Evolutionary conservation across 129 eudicot species (phyloP).

Genomic region (Pseudognaphalium luteoalbum): DNA sequence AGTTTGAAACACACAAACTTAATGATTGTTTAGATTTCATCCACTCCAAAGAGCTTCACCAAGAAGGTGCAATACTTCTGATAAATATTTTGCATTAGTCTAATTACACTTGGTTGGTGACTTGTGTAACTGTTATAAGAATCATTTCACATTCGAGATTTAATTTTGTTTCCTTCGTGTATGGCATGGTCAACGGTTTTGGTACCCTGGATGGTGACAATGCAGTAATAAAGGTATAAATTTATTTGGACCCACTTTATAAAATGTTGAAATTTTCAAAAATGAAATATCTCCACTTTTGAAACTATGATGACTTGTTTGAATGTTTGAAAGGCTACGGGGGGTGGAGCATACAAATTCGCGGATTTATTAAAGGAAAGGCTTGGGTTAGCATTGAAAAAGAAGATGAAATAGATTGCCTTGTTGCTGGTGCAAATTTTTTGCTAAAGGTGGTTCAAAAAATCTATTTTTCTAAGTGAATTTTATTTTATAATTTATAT

Average conservation of each 20-base stretch:
- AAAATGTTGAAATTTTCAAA: too few species aligned
- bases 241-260: too few species aligned
- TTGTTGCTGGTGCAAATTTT: constrained; percentile 95
- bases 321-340: constrained; percentile 84
- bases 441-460: constrained; percentile 69
- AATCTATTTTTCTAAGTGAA: too few species aligned
- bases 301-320: constrained; percentile 17
- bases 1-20: constrained; percentile 83
- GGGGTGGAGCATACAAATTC: constrained; percentile 97
- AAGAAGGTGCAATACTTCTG: constrained; percentile 47
- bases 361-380: constrained; percentile 88
- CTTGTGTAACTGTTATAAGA: not conserved
- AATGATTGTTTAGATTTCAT: constrained; percentile 89
- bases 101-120: not conserved
- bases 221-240: too few species aligned
- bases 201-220: too few species aligned
- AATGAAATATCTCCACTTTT: not conserved
- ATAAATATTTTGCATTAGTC: too few species aligned
- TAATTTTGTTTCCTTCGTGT: not conserved
- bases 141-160: constrained; percentile 4
- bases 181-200: constrained; percentile 14
- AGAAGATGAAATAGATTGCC: constrained; percentile 96
- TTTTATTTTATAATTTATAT: not conserved
- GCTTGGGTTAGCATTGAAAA: constrained; percentile 95
- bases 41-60: constrained; percentile 87